Conservation (phyloP, 805 yeast species). For the Maudiozyma saulgeensis region DNA sequence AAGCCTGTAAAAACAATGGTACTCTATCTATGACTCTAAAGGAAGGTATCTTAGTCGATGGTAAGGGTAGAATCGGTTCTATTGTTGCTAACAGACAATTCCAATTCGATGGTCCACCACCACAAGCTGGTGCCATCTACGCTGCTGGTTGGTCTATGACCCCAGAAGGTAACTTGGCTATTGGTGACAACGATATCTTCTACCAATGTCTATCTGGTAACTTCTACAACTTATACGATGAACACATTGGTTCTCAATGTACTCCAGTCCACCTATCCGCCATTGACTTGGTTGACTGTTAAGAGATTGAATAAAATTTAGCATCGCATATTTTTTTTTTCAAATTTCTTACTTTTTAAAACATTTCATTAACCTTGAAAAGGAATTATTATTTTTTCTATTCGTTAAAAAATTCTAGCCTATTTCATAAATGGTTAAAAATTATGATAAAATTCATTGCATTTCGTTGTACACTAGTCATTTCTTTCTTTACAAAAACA, state of each 20-base stretch:
- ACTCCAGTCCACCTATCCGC: conserved; percentile 42
- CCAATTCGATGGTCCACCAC: conserved; percentile 82
- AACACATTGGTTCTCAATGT: conserved; percentile 46
- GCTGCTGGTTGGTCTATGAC: conserved; percentile 58
- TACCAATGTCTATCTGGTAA: conserved; percentile 67
- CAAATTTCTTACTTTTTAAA: background rate
- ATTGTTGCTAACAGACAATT: conserved; percentile 78
- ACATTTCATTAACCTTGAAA: background rate
- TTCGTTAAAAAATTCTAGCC: background rate
- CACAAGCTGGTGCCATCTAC: conserved; percentile 68
- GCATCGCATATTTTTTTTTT: background rate
- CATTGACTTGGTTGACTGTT: conserved; percentile 37
- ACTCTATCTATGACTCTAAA: conserved; percentile 50
- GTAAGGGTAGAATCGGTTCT: conserved; percentile 61
- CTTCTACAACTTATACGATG: conserved; percentile 71
- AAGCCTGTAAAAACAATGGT: conserved; percentile 38
- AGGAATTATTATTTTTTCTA: background rate
- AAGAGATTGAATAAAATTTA: background rate
- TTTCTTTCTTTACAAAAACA: background rate
- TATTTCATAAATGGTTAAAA: background rate
- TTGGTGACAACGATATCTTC: conserved; percentile 53
- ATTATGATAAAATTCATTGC: background rate
- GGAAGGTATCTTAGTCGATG: conserved; percentile 46
- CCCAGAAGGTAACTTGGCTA: conserved; percentile 51
- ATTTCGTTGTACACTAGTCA: conserved; percentile 2